A percentile compares a stretch with the other conserved stretches of the same genome.
Evolutionary conservation across 371 early-diverging fungal species (phyloP).

Genomic region (Apophysomyces sp.): DNA sequence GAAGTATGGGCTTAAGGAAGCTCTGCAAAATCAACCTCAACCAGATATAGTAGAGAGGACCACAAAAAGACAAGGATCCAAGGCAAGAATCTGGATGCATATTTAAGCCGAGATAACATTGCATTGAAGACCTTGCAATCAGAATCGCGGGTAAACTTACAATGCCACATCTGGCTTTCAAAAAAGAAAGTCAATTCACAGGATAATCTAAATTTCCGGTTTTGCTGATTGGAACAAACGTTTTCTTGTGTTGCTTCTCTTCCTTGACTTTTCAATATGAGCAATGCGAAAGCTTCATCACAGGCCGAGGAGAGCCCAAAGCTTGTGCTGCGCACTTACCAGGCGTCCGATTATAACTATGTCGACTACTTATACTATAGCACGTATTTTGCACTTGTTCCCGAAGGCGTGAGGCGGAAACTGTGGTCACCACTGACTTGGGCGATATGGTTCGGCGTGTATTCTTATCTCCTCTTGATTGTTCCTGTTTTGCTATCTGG

Average conservation of each 20-base stretch:
- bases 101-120: too few relatives aligned
- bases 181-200: too few relatives aligned
- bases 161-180: too few relatives aligned
- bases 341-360: conserved; percentile 22
- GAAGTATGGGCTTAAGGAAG: too few relatives aligned
- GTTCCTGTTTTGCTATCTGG: conserved; percentile 22
- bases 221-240: too few relatives aligned
- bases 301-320: conserved; percentile 17
- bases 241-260: neutral
- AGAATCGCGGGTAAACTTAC: too few relatives aligned
- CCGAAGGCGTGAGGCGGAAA: conserved; percentile 41
- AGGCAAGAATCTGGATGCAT: too few relatives aligned
- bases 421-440: conserved; percentile 42
- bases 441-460: conserved; percentile 39
- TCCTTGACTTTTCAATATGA: neutral
- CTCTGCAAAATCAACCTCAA: too few relatives aligned
- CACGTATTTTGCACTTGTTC: conserved; percentile 34
- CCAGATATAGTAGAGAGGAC: too few relatives aligned
- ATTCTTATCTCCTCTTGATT: conserved; percentile 20
- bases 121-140: too few relatives aligned
- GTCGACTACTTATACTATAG: conserved; percentile 27
- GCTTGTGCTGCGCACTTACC: conserved; percentile 36
- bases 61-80: too few relatives aligned
- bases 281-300: neutral
- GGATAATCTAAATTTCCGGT: too few relatives aligned